phyloP scores from a whole-genome alignment of 164 flowering plant species.

The Vitis vinifera region ASM3070453v1 NC_081807.1:2193001-2193500 shows the following conservation, averaged over 20 bases:
- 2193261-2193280: constrained; percentile 10
- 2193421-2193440: constrained; percentile 87
- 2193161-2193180: constrained; percentile 81
- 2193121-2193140: constrained; percentile 69
- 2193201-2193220: constrained; percentile 70
- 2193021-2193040: constrained; percentile 63
- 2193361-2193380: constrained; percentile 66
- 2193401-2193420: constrained; percentile 65
- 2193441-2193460: constrained; percentile 57
- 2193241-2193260: constrained; percentile 58
- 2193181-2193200: constrained; percentile 82
- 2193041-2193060: constrained; percentile 73
- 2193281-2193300: constrained; percentile 12
- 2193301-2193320: constrained; percentile 21
- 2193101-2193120: constrained; percentile 68
- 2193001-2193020: constrained; percentile 88
- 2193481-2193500: constrained; percentile 60
- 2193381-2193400: constrained; percentile 69
- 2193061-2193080: constrained; percentile 76
- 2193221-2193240: constrained; percentile 80
- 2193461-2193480: constrained; percentile 24
- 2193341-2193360: constrained; percentile 64
- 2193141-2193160: constrained; percentile 89
- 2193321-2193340: constrained; percentile 65
- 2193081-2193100: constrained; percentile 78